Conservation (phyloP, 192 early-diverging fungal species). For the Jimgerdemannia flammicorona region DNA sequence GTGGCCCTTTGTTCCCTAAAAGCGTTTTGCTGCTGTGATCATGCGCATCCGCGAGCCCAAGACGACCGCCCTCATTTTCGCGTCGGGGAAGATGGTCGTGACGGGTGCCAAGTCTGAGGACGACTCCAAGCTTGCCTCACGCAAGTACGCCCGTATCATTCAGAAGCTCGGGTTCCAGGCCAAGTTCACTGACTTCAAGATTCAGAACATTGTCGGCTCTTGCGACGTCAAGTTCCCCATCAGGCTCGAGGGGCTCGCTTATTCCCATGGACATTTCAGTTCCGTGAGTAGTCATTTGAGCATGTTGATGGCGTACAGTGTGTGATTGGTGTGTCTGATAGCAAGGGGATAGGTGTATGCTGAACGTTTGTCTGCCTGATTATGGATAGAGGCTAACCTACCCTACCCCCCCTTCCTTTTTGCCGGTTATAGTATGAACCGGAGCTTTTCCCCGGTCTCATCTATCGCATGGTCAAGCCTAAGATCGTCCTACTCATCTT, state of each 20-base stretch:
- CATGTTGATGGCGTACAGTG: background rate
- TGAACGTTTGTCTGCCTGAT: background rate
- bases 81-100: conserved; percentile 99
- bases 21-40: conserved; percentile 99
- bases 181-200: conserved; percentile 99
- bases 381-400: background rate
- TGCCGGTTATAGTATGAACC: conserved; percentile 81
- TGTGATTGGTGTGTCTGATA: background rate
- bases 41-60: conserved; percentile 99
- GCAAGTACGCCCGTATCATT: conserved; percentile 99
- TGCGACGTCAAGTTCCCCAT: conserved; percentile 99
- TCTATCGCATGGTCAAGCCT: conserved; percentile 98
- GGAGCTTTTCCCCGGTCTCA: conserved; percentile 98
- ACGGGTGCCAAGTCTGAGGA: conserved; percentile 98
- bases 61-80: conserved; percentile 98
- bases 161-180: conserved; percentile 98
- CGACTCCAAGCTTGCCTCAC: conserved; percentile 91
- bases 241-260: conserved; percentile 94
- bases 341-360: background rate
- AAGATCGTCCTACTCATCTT: conserved; percentile 99
- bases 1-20: conserved; percentile 4
- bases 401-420: background rate
- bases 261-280: conserved; percentile 89
- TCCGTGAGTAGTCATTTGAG: conserved; percentile 52
- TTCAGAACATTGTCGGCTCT: conserved; percentile 99